Conservation (phyloP, 140 eudicot species). For the Stevia rebaudiana region DNA sequence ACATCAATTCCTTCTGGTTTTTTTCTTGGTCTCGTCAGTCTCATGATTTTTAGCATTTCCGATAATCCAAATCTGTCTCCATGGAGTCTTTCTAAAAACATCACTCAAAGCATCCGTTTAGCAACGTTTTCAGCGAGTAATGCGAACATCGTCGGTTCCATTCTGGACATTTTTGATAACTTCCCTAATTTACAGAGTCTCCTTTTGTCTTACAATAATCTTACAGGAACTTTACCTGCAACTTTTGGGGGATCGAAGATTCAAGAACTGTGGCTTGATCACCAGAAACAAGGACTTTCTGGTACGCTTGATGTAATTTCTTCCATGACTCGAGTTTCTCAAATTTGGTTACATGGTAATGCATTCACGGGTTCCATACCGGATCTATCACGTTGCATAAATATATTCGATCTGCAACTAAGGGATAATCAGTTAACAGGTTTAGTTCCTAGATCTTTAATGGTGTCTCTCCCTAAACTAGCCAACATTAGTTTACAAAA, state of each 20-base stretch:
- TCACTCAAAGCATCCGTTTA: conserved; percentile 38
- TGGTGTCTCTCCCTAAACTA: too few relatives aligned
- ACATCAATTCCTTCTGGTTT: conserved; percentile 45
- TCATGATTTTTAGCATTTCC: conserved; percentile 43
- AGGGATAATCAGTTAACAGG: conserved; percentile 79
- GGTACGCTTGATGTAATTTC: conserved; percentile 52
- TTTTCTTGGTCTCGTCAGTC: conserved; percentile 40
- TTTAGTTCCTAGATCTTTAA: too few relatives aligned
- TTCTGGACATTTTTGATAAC: conserved; percentile 58
- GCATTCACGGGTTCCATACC: conserved; percentile 66
- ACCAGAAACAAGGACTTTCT: conserved; percentile 41
- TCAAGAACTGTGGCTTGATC: conserved; percentile 64
- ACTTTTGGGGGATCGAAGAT: conserved; percentile 49
- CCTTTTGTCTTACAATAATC: conserved; percentile 52
- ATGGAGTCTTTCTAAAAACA: conserved; percentile 49
- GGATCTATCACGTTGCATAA: conserved; percentile 44
- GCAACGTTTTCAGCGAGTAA: conserved; percentile 41
- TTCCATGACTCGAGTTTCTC: conserved; percentile 47
- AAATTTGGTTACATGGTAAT: conserved; percentile 80
- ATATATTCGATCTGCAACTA: conserved; percentile 68
- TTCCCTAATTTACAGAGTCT: conserved; percentile 46
- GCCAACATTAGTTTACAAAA: too few relatives aligned
- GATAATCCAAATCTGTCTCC: conserved; percentile 41
- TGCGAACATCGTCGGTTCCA: conserved; percentile 39
- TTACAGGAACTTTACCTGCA: conserved; percentile 54